These are phyloP conservation scores for Penstemon davidsonii DNA, from an alignment of 257 asterid genomes.

Conservation along the genomic window DNA sequence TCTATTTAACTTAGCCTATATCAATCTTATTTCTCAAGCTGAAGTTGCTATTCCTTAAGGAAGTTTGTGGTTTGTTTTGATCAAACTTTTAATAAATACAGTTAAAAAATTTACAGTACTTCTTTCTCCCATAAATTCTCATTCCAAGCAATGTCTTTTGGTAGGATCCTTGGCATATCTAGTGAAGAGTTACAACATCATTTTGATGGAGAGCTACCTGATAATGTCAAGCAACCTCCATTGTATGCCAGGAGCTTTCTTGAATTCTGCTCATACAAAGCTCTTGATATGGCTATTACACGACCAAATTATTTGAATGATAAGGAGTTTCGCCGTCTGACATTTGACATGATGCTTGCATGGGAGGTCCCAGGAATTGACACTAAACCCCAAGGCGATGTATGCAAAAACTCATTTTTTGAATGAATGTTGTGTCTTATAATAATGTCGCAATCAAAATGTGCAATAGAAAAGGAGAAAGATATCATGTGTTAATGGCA, in stretches of 20 bases:
- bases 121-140: background rate
- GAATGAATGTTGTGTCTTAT: background rate
- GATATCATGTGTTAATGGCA: slow-evolving; percentile 5
- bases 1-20: background rate
- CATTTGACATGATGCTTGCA: slow-evolving; percentile 93
- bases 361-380: slow-evolving; percentile 79
- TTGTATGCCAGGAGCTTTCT: slow-evolving; percentile 69
- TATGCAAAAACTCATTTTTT: slow-evolving; percentile 35
- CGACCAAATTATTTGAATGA: slow-evolving; percentile 64
- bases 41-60: background rate
- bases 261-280: slow-evolving; percentile 74
- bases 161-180: slow-evolving; percentile 65
- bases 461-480: background rate
- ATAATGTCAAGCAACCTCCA: slow-evolving; percentile 52
- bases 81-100: too few species aligned
- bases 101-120: background rate
- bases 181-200: slow-evolving; percentile 50
- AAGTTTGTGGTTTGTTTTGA: background rate
- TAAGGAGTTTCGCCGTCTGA: slow-evolving; percentile 67
- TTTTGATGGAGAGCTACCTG: slow-evolving; percentile 61
- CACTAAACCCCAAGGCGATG: slow-evolving; percentile 42
- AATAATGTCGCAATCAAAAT: background rate
- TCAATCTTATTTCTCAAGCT: background rate
- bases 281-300: slow-evolving; percentile 47
- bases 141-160: slow-evolving; percentile 24